Percentiles rank a stretch among this genome's conserved stretches.
Conservation (phyloP, 352 stramenopile genomes). For the Phytophthora kernoviae region DNA sequence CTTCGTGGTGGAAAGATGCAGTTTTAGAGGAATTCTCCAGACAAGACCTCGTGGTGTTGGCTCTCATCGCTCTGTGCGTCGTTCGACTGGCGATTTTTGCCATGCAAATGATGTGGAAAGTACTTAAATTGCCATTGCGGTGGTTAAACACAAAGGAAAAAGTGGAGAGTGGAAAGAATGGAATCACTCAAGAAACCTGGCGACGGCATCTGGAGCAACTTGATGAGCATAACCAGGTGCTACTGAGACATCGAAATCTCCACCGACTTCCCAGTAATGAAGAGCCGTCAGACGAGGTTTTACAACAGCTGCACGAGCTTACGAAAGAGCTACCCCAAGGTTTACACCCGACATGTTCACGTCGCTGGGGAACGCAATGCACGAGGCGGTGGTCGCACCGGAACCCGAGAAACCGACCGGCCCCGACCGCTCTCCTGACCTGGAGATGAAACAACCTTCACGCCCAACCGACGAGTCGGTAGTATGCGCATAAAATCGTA, state of each 20-base stretch:
- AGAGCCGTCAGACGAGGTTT: slow-evolving; percentile 29
- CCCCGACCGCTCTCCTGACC: too few species aligned
- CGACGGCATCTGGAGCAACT: slow-evolving; percentile 23
- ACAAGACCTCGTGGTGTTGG: slow-evolving; percentile 52
- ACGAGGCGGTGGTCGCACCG: slow-evolving; percentile 27
- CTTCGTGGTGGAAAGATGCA: slow-evolving; percentile 43
- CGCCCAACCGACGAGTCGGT: too few species aligned
- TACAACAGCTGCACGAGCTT: slow-evolving; percentile 41
- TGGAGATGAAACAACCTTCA: too few species aligned
- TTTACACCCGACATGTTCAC: slow-evolving; percentile 66
- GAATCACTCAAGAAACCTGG: slow-evolving; percentile 13
- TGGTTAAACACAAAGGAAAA: slow-evolving; percentile 22
- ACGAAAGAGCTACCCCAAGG: slow-evolving; percentile 52
- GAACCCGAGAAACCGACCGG: slow-evolving; percentile 5
- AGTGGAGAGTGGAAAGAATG: slow-evolving; percentile 18
- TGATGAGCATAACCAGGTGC: slow-evolving; percentile 13
- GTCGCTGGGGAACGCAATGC: slow-evolving; percentile 61
- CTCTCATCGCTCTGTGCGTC: slow-evolving; percentile 39
- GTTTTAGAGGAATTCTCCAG: slow-evolving; percentile 43
- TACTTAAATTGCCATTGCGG: slow-evolving; percentile 29
- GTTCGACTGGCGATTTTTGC: slow-evolving; percentile 33
- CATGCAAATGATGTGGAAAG: slow-evolving; percentile 30
- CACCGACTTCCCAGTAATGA: slow-evolving; percentile 29
- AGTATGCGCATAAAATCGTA: too few species aligned
- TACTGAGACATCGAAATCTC: slow-evolving; percentile 13